Percentiles rank a stretch among this genome's conserved stretches.
Conservation (phyloP, 805 yeast species). For the Cyberlindnera saturnus region DNA sequence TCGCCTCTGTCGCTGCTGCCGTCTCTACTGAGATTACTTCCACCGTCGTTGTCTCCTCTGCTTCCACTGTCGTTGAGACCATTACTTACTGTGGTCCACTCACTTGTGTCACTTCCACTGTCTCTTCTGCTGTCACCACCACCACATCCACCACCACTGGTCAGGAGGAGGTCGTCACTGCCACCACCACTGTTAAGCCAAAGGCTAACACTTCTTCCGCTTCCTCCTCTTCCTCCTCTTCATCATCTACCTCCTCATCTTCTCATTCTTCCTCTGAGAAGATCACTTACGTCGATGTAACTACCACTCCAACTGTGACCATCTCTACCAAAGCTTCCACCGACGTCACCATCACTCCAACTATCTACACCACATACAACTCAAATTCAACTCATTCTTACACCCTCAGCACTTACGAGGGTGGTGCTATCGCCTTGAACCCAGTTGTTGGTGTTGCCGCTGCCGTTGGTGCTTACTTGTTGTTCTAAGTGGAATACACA, state of each 20-base stretch:
- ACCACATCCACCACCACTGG: slow-evolving; percentile 18
- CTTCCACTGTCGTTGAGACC: slow-evolving; percentile 18
- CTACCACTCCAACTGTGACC: slow-evolving; percentile 32
- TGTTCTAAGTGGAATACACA: slow-evolving; percentile 14
- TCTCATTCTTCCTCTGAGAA: slow-evolving; percentile 32
- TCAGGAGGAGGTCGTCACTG: slow-evolving; percentile 15
- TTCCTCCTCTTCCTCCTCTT: slow-evolving; percentile 1
- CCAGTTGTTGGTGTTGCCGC: slow-evolving; percentile 23
- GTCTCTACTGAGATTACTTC: slow-evolving; percentile 20
- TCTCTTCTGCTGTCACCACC: slow-evolving; percentile 17
- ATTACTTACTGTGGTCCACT: slow-evolving; percentile 24
- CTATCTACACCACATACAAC: slow-evolving; percentile 29
- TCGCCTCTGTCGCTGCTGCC: slow-evolving; percentile 21
- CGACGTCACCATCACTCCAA: slow-evolving; percentile 29
- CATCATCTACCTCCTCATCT: slow-evolving; percentile 25
- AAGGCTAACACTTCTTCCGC: slow-evolving; percentile 1
- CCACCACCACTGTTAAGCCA: slow-evolving; percentile 15
- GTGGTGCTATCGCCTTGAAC: slow-evolving; percentile 16
- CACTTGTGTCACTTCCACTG: slow-evolving; percentile 18
- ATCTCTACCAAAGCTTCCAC: slow-evolving; percentile 40
- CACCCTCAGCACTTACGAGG: slow-evolving; percentile 16
- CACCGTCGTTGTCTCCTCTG: slow-evolving; percentile 8
- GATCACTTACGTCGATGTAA: slow-evolving; percentile 32
- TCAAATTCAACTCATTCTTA: slow-evolving; percentile 11
- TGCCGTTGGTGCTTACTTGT: slow-evolving; percentile 24